Conservation (phyloP, 1,284 basidiomycete species). For the Trichosporon faecale region DNA sequence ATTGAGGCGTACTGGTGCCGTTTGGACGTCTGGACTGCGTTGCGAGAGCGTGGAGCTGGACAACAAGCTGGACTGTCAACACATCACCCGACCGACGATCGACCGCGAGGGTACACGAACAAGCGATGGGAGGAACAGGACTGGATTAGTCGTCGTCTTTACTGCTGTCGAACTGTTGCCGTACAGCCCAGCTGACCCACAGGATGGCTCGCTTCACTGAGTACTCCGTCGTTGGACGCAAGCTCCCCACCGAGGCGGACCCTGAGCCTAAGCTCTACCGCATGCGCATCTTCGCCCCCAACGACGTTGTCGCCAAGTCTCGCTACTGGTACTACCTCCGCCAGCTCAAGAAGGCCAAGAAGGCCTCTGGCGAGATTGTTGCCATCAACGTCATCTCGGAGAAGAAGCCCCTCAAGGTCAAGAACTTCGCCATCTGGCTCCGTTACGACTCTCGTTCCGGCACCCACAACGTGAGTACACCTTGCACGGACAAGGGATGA, state of each 20-base stretch:
- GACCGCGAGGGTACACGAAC: neutral
- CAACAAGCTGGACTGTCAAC: neutral
- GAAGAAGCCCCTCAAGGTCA: conserved; percentile 95
- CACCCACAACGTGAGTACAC: conserved; percentile 71
- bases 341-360: conserved; percentile 98
- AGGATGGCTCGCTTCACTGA: conserved; percentile 62
- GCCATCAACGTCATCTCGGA: conserved; percentile 95
- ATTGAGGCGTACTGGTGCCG: neutral
- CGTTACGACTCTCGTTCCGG: conserved; percentile 98
- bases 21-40: neutral
- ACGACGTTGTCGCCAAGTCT: conserved; percentile 96
- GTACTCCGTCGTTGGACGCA: conserved; percentile 97
- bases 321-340: conserved; percentile 99
- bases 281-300: conserved; percentile 99
- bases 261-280: conserved; percentile 83
- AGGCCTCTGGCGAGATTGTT: conserved; percentile 98
- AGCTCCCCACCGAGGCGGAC: conserved; percentile 89
- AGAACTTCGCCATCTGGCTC: conserved; percentile 99
- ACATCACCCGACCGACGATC: neutral
- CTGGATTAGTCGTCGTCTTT: neutral
- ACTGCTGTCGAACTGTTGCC: neutral
- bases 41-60: neutral
- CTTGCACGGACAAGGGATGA: neutral
- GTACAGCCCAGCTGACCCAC: conserved; percentile 11
- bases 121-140: neutral